Base-by-base conservation (phyloP, 345 rosid species). In the Moringa oleifera region DNA sequence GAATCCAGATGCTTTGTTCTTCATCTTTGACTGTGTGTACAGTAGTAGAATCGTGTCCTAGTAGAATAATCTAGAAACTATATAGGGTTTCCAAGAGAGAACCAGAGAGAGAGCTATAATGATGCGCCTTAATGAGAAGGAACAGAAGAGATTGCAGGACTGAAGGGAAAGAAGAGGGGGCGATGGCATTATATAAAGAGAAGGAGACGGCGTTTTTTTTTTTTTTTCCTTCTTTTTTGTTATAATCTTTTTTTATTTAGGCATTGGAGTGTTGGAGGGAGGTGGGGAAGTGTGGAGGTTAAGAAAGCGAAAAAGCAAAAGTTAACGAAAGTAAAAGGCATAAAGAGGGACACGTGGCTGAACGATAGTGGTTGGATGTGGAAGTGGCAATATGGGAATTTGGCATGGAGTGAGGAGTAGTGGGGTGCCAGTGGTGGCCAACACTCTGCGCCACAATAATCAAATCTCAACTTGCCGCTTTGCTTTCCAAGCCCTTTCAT, bases 1-100 rank as follows among this genome's bases (percentile, higher is more conserved):
- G 23, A 82, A 53, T 0, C 71, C 79, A 18, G 75, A 58, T 22
- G 81, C 80, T 54, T 59, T 74, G 78, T 69, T 80, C 84, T 68
- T 83, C 80, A 68, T 66, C 57, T 20, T 57, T 57, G 12, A 18
- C 11, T 51, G 28, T 16, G 13, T 41, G 1, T 41, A 7, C 12
- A 4, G 17, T 15, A 41, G 47, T n/a, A n/a, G n/a, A n/a, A n/a
- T n/a, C n/a, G n/a, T n/a, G n/a, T n/a, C n/a, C n/a, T n/a, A n/a
- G n/a, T n/a, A n/a, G n/a, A n/a, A n/a, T n/a, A 28, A 28, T 28
- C 33, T 0, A 55, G 28, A 1, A 55, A 24, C 1, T 17, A 24
- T 2, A 3, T 6, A 12, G 12, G 16, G n/a, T n/a, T n/a, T n/a
- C n/a, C n/a, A n/a, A n/a, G n/a, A n/a, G n/a, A n/a, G n/a, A n/a